A percentile compares a stretch with the other conserved stretches of the same genome.
These are phyloP conservation scores for Tolypocladium amazonense DNA, from an alignment of 2,329 filamentous ascomycete species.

Conservation along the genomic window DNA sequence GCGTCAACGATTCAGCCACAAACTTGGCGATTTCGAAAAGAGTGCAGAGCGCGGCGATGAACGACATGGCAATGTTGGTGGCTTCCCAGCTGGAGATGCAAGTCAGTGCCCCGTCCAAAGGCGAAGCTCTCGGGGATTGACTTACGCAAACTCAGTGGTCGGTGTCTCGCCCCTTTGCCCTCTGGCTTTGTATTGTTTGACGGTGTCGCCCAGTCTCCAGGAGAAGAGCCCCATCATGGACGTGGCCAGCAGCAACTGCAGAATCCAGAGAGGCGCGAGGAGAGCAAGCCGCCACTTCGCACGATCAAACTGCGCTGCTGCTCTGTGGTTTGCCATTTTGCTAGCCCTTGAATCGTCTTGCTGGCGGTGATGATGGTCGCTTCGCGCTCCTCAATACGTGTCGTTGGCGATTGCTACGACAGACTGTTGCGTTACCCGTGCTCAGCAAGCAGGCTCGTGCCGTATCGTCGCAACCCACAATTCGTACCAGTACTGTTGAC, in stretches of 20 bases:
- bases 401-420: not conserved
- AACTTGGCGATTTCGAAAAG: constrained; percentile 35
- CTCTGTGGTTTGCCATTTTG: constrained; percentile 30
- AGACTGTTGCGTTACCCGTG: not conserved
- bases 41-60: constrained; percentile 34
- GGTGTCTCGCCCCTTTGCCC: constrained; percentile 27
- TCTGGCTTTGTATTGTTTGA: constrained; percentile 30
- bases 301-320: constrained; percentile 41
- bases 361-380: not conserved
- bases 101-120: not conserved
- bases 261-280: constrained; percentile 38
- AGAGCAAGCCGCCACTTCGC: constrained; percentile 39
- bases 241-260: constrained; percentile 35
- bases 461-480: not conserved
- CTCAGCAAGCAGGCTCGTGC: not conserved
- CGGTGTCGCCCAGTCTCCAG: constrained; percentile 38
- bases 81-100: constrained; percentile 37
- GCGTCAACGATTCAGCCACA: constrained; percentile 39
- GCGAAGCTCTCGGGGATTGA: constrained; percentile 3
- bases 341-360: not conserved
- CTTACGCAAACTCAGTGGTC: constrained; percentile 40
- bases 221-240: constrained; percentile 40
- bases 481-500: not conserved
- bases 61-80: constrained; percentile 38
- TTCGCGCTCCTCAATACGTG: not conserved